Percentiles rank a stretch among this genome's conserved stretches.
Conservation (phyloP, 2,329 filamentous ascomycete species). For the Aspergillus brasiliensis region DNA sequence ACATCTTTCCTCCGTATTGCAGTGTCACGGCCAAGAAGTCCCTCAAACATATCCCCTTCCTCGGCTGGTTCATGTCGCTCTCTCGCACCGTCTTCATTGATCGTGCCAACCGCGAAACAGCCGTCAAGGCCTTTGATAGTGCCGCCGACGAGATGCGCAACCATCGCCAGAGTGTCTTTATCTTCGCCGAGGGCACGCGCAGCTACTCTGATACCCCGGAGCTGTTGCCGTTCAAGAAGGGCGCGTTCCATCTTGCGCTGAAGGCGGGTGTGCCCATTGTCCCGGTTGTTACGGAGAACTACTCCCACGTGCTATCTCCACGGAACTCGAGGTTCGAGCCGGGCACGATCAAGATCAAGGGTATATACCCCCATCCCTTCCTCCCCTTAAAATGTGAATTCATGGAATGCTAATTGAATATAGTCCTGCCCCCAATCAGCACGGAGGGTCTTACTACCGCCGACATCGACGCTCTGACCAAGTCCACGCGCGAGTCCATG, state of each 20-base stretch:
- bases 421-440: conserved; percentile 78
- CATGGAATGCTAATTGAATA: conserved; percentile 5
- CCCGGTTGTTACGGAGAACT: conserved; percentile 79
- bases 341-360: conserved; percentile 73
- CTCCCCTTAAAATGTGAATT: neutral
- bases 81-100: conserved; percentile 95
- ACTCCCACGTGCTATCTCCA: conserved; percentile 70
- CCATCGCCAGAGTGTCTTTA: conserved; percentile 63
- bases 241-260: conserved; percentile 92
- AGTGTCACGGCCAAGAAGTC: conserved; percentile 90
- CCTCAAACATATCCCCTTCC: conserved; percentile 75
- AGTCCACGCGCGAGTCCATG: conserved; percentile 73
- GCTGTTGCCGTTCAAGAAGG: conserved; percentile 97
- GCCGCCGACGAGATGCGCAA: conserved; percentile 78
- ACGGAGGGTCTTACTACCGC: conserved; percentile 71
- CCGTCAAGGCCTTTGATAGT: conserved; percentile 79
- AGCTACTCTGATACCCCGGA: conserved; percentile 81
- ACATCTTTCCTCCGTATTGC: conserved; percentile 87
- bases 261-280: conserved; percentile 93
- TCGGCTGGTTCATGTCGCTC: conserved; percentile 92
- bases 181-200: conserved; percentile 78
- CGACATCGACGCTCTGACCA: conserved; percentile 75
- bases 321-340: conserved; percentile 66
- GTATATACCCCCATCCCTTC: conserved; percentile 47
- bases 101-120: conserved; percentile 78